phyloP scores from a whole-genome alignment of 2,329 filamentous ascomycete genomes.

The Thermoascus crustaceus region DNA sequence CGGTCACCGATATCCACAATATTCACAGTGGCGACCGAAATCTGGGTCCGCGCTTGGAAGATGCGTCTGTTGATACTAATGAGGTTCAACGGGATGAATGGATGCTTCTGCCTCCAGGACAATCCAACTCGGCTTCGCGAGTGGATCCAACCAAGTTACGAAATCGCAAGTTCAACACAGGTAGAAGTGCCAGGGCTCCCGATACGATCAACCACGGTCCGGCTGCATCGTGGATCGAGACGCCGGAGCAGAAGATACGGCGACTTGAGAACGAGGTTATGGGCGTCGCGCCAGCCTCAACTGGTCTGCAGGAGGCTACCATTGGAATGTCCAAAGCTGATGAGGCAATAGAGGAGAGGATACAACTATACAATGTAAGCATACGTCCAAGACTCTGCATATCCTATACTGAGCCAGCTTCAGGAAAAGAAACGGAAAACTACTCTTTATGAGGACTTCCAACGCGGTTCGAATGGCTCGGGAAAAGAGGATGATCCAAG shows the following conservation, averaged over 20 bases:
- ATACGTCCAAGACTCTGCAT: conserved; percentile 14
- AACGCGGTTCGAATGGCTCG: conserved; percentile 33
- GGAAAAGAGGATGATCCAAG: conserved; percentile 79
- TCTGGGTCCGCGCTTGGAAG: neutral
- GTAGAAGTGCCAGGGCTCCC: conserved; percentile 46
- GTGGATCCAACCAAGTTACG: conserved; percentile 75
- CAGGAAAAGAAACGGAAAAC: conserved; percentile 49
- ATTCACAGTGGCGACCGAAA: too few species aligned
- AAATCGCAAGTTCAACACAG: conserved; percentile 70
- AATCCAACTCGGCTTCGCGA: conserved; percentile 46
- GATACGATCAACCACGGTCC: conserved; percentile 28
- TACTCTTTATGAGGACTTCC: conserved; percentile 56
- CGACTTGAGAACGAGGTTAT: conserved; percentile 73
- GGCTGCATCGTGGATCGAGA: conserved; percentile 76
- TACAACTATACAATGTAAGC: conserved; percentile 43
- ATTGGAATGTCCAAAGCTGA: conserved; percentile 24
- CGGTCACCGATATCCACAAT: neutral
- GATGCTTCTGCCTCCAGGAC: conserved; percentile 64
- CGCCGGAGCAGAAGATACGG: conserved; percentile 73
- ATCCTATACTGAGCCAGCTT: conserved; percentile 1
- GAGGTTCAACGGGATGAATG: conserved; percentile 65
- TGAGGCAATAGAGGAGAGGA: conserved; percentile 44
- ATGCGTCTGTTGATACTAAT: conserved; percentile 30
- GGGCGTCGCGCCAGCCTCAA: conserved; percentile 47
- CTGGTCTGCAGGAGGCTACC: conserved; percentile 6